Base-by-base conservation (phyloP, 1,284 basidiomycete genomes). In the Blastosporella zonata region DNA sequence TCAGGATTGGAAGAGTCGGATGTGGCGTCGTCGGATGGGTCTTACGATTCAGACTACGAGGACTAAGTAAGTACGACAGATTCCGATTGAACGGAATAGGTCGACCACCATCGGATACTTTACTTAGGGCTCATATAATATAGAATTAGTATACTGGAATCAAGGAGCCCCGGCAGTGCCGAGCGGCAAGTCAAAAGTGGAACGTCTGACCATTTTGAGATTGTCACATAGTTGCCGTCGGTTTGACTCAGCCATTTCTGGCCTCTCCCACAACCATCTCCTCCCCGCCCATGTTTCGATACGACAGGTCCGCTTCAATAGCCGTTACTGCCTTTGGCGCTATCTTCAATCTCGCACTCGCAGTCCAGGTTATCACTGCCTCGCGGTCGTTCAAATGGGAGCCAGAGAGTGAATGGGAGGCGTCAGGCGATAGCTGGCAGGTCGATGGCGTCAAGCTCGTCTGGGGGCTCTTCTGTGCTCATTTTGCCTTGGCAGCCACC, bases 391-490 rank as follows among this genome's bases (percentile, higher is more conserved):
- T 84, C 59, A 77, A 74, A 57, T 82, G 81, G 78, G 84, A 87
- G 54, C 72, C 77, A 20, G 82, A 83, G 58, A 79, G 74, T 56
- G 86, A 89, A 59, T 88, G 84, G 84, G 85, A 88, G 63, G 73
- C 75, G 17, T 73, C 78, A 2, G 66, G 71, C 18, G 79, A 82
- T 63, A 72, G 72, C 17, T 79, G 82, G 74, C 71, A 73, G 41
- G 68, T 78, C 49, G 79, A 87, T 55, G 77, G 78, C 38, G 69
- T 85, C 44, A 77, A 81, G 55, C 67, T 87, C 55, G 67, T 87
- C 20, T 86, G 82, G 69, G 79, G 70, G n/a, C 70, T 89, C 37
- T 69, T 84, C 31, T 78, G 75, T 36, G 67, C 76, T 12, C 88
- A 89, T 64, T 86, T 87, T 62, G 71, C 76, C 2, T 74, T 79